Evolutionary conservation across 495 filamentous ascomycete genomes (phyloP), one percentile per base, ranked within the genome.

Genomic region (Corynascus novoguineensis): DNA sequence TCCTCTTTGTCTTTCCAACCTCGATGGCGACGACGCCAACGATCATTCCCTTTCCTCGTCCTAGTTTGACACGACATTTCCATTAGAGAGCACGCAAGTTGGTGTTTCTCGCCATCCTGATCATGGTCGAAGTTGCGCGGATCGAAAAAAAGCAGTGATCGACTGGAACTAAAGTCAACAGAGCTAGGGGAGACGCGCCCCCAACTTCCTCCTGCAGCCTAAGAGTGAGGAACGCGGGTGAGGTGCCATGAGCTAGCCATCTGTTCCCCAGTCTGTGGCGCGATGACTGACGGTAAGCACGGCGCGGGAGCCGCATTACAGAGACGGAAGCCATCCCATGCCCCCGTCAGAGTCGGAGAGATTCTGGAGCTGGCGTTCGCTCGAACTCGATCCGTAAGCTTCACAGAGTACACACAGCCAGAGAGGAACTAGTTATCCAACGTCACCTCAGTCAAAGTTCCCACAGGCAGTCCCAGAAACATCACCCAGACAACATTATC

Each of bases 71-170:
- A 22, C 34, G 22, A 34, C 21, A 49, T 32, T 38, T 27, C 32
- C 34, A 14, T 38, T n/a, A 17, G 32, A 51, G 34, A 51, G 49
- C 49, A 51, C 49, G 49, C 24, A 51, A 51, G 32, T 17, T 25
- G 32, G 17, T 28, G 32, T 35, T n/a, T 24, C 45, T n/a, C 24
- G 27, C 15, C 27, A 14, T 3, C 15, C 21, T 32, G 15, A 22
- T 35, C 27, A 28, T 11, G 29, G 15, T n/a, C 5, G 47, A 50
- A 27, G 32, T 10, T 22, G 34, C 5, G 27, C 27, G 48, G 24
- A 8, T 50, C 34, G n/a, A 24, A 15, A 40, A 38, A 5, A 27
- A 28, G 24, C 4, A 28, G 34, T n/a, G 49, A 51, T 51, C 49
- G 14, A 17, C 49, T 19, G 4, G 14, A 9, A n/a, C 45, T 50